These are phyloP conservation scores for Xerophyta viscosa DNA, from an alignment of 106 monocot genomes.

Conservation along the genomic window DNA sequence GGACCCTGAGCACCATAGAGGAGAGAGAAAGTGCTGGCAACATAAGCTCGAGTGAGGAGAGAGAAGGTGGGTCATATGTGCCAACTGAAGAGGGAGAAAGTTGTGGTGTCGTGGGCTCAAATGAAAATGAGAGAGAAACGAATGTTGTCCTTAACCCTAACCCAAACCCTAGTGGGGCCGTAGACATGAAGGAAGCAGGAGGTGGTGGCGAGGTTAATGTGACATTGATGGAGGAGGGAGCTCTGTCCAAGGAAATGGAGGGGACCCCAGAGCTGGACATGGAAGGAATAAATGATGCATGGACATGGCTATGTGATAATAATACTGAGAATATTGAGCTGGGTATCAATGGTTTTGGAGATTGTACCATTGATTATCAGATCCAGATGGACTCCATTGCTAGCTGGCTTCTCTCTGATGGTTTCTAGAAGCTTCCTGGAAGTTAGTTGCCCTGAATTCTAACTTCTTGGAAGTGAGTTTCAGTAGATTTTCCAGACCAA, in stretches of 20 bases:
- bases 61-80: too few species aligned
- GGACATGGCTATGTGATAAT: slow-evolving; percentile 10
- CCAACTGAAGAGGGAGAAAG: too few species aligned
- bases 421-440: neutral
- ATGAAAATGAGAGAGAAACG: neutral
- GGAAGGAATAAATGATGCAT: slow-evolving; percentile 11
- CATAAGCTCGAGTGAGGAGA: too few species aligned
- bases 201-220: too few species aligned
- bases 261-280: slow-evolving; percentile 12
- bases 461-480: neutral
- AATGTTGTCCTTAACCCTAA: too few species aligned
- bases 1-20: too few species aligned
- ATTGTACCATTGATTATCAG: neutral
- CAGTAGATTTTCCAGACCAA: too few species aligned
- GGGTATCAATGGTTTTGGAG: slow-evolving; percentile 2
- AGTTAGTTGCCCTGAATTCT: neutral
- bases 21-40: too few species aligned
- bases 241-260: neutral
- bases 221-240: too few species aligned
- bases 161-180: neutral
- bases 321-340: neutral
- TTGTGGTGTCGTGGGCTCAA: too few species aligned
- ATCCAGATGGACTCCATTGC: neutral
- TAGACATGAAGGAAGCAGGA: too few species aligned
- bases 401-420: slow-evolving; percentile 13